Evolutionary conservation across 2,329 filamentous ascomycete genomes (phyloP), one percentile per base, ranked within the genome.

Genomic region (Lasiodiplodia citricola): DNA sequence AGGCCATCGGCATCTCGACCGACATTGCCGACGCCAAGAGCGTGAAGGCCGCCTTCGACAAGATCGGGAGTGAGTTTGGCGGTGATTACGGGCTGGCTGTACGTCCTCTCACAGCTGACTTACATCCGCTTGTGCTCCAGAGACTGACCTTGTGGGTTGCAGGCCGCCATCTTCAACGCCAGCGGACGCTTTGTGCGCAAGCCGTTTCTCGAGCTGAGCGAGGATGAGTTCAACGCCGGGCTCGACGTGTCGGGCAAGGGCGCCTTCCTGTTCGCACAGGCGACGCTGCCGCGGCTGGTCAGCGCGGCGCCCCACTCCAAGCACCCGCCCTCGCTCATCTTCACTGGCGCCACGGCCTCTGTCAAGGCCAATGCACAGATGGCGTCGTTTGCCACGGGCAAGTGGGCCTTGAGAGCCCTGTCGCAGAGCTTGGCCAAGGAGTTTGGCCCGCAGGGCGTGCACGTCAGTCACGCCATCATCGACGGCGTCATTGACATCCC

Each of bases 401-500:
- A 96, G 78, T 96, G 93, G 77, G 93, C 92, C 4, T 82, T 91
- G 73, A 86, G 94, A 38, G 92, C 90, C 0, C 80, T 96, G 63
- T 86, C 87, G 0, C 92, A 95, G 79, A 91, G 88, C 41, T 83
- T 97, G 31, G 92, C 93, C 0, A 87, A 91, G 68, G 94, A 97
- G 78, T 97, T 96, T 78, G 92, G 91, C 0, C 93, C 94, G 0
- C 85, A 92, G 78, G 94, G 94, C 2, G 87, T 97, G 1, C 94
- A 97, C 78, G 91, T 97, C 1, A 88, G 91, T 0, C 92, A 96
- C 80, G 89, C 90, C 5, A 88, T 97, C 70, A 90, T 96, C 67
- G 94, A 97, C 76, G 94, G 93, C 0, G 86, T 92, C 1, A 97
- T 97, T 78, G 91, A 96, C 78, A 94, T 92, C 66, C 91, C 92